Evolutionary conservation across 2,329 filamentous ascomycete species (phyloP).

Genomic region (Penicillium griseofulvum): DNA sequence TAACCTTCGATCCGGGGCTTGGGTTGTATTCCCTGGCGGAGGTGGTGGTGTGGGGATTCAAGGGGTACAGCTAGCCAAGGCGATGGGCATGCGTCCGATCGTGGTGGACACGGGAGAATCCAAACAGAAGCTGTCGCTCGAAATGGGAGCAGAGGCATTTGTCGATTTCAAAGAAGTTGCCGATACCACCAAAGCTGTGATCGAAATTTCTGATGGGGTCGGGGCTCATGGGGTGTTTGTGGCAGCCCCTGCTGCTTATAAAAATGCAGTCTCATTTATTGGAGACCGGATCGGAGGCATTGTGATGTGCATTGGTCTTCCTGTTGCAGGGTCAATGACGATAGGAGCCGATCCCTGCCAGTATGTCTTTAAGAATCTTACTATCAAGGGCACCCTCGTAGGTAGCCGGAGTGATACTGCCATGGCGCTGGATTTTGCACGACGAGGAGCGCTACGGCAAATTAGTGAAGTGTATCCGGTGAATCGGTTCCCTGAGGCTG

Average conservation of each 20-base stretch:
- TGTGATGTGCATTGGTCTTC: slow-evolving; percentile 53
- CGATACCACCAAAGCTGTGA: slow-evolving; percentile 41
- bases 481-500: slow-evolving; percentile 50
- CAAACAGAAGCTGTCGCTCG: slow-evolving; percentile 47
- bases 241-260: slow-evolving; percentile 41
- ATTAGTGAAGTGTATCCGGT: slow-evolving; percentile 51
- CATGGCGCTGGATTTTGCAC: slow-evolving; percentile 45
- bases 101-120: slow-evolving; percentile 54
- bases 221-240: slow-evolving; percentile 49
- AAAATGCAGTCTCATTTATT: slow-evolving; percentile 43
- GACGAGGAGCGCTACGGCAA: slow-evolving; percentile 50
- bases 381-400: slow-evolving; percentile 29
- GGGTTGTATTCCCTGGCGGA: slow-evolving; percentile 44
- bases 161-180: slow-evolving; percentile 52
- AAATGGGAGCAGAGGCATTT: slow-evolving; percentile 56
- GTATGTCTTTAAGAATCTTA: slow-evolving; percentile 27
- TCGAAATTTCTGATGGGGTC: slow-evolving; percentile 47
- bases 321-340: slow-evolving; percentile 18
- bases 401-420: slow-evolving; percentile 36
- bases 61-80: slow-evolving; percentile 54
- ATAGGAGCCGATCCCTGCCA: slow-evolving; percentile 27
- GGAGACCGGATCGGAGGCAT: slow-evolving; percentile 46
- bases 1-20: slow-evolving; percentile 51
- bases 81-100: slow-evolving; percentile 57
- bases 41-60: slow-evolving; percentile 59